These are phyloP conservation scores for Populus ilicifolia DNA, from an alignment of 345 rosid species.

Conservation along the genomic window DNA sequence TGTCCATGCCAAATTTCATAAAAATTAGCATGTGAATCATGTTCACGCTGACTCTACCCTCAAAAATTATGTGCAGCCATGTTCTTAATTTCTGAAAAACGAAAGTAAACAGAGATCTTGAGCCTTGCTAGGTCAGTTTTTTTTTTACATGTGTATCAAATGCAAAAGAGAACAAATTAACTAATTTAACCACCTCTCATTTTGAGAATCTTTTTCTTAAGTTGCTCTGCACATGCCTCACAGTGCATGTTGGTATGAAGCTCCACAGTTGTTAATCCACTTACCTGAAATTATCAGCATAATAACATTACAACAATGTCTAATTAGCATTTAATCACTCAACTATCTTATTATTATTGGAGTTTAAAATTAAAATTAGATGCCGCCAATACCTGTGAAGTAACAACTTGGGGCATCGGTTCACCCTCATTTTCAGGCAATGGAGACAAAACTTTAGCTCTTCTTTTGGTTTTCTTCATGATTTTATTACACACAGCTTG, in stretches of 20 bases:
- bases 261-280: conserved; percentile 63
- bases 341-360: no score
- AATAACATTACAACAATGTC: background rate
- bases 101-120: no score
- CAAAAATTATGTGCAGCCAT: no score
- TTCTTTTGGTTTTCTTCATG: conserved; percentile 73
- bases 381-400: conserved; percentile 45
- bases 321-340: background rate
- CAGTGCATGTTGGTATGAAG: conserved; percentile 91
- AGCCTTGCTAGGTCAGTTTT: no score
- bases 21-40: background rate
- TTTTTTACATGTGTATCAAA: no score
- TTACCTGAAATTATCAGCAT: conserved; percentile 39
- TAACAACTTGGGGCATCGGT: conserved; percentile 58
- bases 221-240: conserved; percentile 89
- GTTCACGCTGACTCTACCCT: background rate
- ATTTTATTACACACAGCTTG: conserved; percentile 71
- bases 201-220: conserved; percentile 76
- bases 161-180: background rate
- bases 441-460: conserved; percentile 74
- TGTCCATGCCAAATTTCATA: background rate
- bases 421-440: conserved; percentile 65
- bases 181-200: conserved; percentile 68
- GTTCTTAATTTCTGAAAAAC: no score
- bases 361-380: background rate